These are phyloP conservation scores for Pichia californica DNA, from an alignment of 805 yeast species.

Conservation along the genomic window DNA sequence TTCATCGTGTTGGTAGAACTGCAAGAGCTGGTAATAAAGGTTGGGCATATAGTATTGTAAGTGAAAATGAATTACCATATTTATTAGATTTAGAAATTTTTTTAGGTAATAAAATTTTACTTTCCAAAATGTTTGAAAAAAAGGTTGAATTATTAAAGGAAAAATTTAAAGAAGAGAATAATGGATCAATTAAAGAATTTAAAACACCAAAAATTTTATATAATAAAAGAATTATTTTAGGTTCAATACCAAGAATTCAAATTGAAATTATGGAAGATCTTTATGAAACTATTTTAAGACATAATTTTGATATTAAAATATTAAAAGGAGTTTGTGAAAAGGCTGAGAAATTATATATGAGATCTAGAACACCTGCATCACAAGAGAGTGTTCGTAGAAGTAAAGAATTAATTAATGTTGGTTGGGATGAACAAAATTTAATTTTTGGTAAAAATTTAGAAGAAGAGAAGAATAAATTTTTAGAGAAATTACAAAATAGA, in stretches of 20 bases:
- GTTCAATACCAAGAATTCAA: slow-evolving; percentile 68
- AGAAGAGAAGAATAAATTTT: slow-evolving; percentile 62
- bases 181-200: slow-evolving; percentile 16
- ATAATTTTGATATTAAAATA: slow-evolving; percentile 61
- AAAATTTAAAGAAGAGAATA: slow-evolving; percentile 1
- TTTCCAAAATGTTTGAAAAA: slow-evolving; percentile 64
- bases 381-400: slow-evolving; percentile 79
- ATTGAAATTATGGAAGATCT: slow-evolving; percentile 71
- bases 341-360: slow-evolving; percentile 82
- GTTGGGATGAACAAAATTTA: slow-evolving; percentile 88
- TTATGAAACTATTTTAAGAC: slow-evolving; percentile 50
- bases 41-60: slow-evolving; percentile 91
- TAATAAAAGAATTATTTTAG: slow-evolving; percentile 72
- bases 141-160: slow-evolving; percentile 45
- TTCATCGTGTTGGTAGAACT: slow-evolving; percentile 98
- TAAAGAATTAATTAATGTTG: slow-evolving; percentile 63
- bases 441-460: slow-evolving; percentile 73
- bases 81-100: slow-evolving; percentile 85
- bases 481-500: slow-evolving; percentile 66
- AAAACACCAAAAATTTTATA: slow-evolving; percentile 59
- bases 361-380: slow-evolving; percentile 84
- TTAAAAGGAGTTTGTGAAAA: slow-evolving; percentile 67
- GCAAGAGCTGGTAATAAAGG: slow-evolving; percentile 98
- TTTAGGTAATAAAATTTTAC: slow-evolving; percentile 71
- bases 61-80: slow-evolving; percentile 84